Evolutionary conservation across 2,329 filamentous ascomycete species (phyloP), one percentile per base, ranked within the genome.

Genomic region (Fusarium kyushuense): DNA sequence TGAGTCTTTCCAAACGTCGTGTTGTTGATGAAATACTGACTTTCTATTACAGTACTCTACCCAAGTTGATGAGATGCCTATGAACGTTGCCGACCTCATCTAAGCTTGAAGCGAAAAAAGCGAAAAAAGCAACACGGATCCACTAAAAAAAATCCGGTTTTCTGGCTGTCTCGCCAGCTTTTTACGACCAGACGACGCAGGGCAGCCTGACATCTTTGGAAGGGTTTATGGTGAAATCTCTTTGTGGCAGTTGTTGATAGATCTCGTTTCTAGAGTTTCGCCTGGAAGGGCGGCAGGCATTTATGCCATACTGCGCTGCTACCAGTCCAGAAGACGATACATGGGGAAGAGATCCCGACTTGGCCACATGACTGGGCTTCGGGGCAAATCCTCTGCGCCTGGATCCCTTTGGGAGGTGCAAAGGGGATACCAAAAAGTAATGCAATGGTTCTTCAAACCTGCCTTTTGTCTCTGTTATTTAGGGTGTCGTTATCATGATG

Each of bases 11-110:
- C 9, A 27, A 27, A 27, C 27, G 27, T 27, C 8, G 27, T 27
- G 27, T 27, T 8, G 27, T 27, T 7, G 27, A 27, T 27, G 9
- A 27, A 27, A 27, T 27, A 27, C 27, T 27, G 27, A 27, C 27
- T 27, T 27, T 27, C 9, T 27, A 11, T 32, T 13, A 13, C 6
- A 32, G 29, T 99, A 99, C 91, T 97, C 93, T 89, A 99, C 96
- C 82, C 96, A 99, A 87, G 98, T 99, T 75, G 96, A 99, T 86
- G 96, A 99, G 89, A 99, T 99, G 96, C 96, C 96, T 79, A 98
- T 99, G 96, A 92, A 92, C 83, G 89, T 92, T 76, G 89, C 89
- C 75, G 89, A 92, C 76, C 88, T 92, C 75, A 92, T 92, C 82
- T 91, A 90, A 89, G 70, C 62, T 63, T 68, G 72, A 69, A 70